Evolutionary conservation across 2,329 filamentous ascomycete genomes (phyloP).

Genomic region (Botrytis fragariae): DNA sequence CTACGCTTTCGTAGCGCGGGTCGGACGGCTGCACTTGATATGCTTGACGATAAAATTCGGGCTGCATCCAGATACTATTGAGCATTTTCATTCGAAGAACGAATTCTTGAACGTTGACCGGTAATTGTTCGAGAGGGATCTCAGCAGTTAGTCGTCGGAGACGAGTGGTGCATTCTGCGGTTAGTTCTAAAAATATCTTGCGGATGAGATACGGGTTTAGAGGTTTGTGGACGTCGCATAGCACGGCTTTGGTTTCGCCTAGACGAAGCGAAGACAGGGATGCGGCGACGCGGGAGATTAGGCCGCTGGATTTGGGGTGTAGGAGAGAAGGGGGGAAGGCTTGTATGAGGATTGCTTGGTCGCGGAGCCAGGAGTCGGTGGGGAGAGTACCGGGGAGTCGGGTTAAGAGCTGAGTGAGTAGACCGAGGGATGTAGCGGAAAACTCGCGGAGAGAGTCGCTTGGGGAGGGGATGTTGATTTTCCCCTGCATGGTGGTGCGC

Average conservation of each 20-base stretch:
- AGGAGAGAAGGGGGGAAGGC: constrained; percentile 25
- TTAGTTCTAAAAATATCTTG: constrained; percentile 45
- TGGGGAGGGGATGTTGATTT: neutral
- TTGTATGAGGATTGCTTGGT: constrained; percentile 22
- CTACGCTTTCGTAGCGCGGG: constrained; percentile 34
- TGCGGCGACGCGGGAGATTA: constrained; percentile 22
- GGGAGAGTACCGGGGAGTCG: neutral
- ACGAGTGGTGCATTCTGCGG: constrained; percentile 43
- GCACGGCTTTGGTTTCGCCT: constrained; percentile 28
- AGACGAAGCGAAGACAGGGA: constrained; percentile 13
- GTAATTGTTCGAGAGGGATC: constrained; percentile 23
- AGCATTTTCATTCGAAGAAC: constrained; percentile 27
- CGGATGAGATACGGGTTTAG: constrained; percentile 47
- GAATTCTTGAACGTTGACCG: constrained; percentile 16
- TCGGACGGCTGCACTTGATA: constrained; percentile 40
- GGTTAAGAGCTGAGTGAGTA: constrained; percentile 24
- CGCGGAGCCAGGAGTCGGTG: constrained; percentile 21
- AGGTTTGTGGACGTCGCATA: constrained; percentile 44
- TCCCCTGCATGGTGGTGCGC: neutral
- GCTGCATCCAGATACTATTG: constrained; percentile 40
- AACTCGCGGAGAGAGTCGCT: constrained; percentile 13
- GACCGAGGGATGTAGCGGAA: neutral
- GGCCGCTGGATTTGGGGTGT: constrained; percentile 7
- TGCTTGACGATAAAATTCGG: constrained; percentile 39
- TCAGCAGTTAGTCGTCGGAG: constrained; percentile 21